Conservation (phyloP, 805 yeast genomes). For the Zygosaccharomyces kombuchaensis region DNA sequence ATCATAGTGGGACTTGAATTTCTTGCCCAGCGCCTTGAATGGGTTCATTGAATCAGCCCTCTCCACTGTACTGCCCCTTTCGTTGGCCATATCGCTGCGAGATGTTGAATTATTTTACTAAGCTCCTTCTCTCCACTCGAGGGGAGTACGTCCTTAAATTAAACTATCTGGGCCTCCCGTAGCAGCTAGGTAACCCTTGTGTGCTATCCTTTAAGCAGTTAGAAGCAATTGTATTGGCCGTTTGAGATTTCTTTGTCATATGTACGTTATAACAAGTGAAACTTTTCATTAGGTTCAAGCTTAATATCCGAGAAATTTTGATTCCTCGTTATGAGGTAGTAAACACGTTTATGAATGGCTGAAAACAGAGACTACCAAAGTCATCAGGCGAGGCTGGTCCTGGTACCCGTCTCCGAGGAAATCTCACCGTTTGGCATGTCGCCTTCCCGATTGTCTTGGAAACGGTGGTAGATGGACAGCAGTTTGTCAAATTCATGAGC, state of each 20-base stretch:
- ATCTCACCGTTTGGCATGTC: conserved; percentile 84
- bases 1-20: conserved; percentile 10
- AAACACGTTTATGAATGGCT: not conserved
- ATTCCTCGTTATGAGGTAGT: not conserved
- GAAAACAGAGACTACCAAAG: not conserved
- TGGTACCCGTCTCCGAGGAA: conserved; percentile 76
- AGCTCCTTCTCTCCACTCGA: not conserved
- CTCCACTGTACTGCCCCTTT: conserved; percentile 3
- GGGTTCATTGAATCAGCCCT: conserved; percentile 15
- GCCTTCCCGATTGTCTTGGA: conserved; percentile 75
- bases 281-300: not conserved
- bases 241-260: not conserved
- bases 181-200: not conserved
- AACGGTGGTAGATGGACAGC: conserved; percentile 59
- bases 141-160: not conserved
- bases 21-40: conserved; percentile 18
- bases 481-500: conserved; percentile 62
- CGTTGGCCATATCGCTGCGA: not conserved
- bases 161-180: not conserved
- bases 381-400: conserved; percentile 70
- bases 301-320: not conserved
- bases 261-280: not conserved
- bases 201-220: not conserved
- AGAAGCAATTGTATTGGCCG: not conserved
- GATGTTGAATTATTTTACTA: not conserved